Conservation (phyloP, 2,329 filamentous ascomycete species). For the Hypoxylon sp. region DNA sequence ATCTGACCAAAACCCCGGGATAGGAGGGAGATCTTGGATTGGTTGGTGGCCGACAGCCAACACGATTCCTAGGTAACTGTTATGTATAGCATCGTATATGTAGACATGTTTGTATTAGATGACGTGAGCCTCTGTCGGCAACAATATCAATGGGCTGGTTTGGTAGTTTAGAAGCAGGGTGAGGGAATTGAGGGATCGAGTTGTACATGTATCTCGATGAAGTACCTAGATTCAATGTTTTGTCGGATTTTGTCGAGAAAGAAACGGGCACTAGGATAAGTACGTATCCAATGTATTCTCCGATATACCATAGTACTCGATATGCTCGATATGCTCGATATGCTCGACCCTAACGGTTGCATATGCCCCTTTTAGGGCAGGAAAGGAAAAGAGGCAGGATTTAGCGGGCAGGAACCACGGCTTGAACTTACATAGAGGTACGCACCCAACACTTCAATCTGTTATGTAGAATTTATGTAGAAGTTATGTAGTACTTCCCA, state of each 20-base stretch:
- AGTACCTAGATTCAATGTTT: no score
- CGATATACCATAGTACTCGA: conserved; percentile 30
- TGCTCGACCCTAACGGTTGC: conserved; percentile 39
- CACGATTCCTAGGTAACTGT: conserved; percentile 19
- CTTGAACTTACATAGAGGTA: neutral
- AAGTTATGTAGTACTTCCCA: conserved; percentile 2
- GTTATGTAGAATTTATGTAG: neutral
- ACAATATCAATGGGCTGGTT: neutral
- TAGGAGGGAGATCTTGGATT: conserved; percentile 41
- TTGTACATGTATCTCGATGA: neutral
- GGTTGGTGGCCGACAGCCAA: conserved; percentile 28
- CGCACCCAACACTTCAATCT: neutral
- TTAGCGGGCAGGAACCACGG: conserved; percentile 30
- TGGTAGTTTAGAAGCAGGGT: neutral
- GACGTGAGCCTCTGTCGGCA: conserved; percentile 30
- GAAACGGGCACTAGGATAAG: conserved; percentile 1
- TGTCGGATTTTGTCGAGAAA: neutral
- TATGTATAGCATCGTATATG: conserved; percentile 4
- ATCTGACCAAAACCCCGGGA: conserved; percentile 45
- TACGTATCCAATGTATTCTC: conserved; percentile 39
- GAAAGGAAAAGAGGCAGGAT: conserved; percentile 32
- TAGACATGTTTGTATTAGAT: conserved; percentile 16
- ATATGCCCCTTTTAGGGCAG: conserved; percentile 26
- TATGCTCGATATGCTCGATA: neutral
- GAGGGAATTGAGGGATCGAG: neutral